Base-by-base conservation (phyloP, 2,329 filamentous ascomycete genomes). In the Ascochyta koolunga region DNA sequence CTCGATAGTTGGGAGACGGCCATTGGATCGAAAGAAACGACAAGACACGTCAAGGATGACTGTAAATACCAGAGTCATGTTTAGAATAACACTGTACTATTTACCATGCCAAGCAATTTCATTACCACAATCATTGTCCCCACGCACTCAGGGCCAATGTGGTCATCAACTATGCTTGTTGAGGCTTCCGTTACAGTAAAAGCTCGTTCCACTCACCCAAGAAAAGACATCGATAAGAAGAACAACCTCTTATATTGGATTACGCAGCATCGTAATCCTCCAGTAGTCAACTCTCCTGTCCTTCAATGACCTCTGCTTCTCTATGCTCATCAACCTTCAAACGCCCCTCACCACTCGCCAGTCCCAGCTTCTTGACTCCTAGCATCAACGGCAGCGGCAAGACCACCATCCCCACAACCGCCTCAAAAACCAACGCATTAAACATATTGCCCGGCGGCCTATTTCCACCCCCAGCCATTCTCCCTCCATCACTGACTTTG, bases 361-460 rank as follows among this genome's bases (percentile, higher is more conserved):
- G 64, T 1, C 91, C 90, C 71, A 93, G 89, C 38, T 57, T 66
- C 63, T 72, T 68, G 37, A 88, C 64, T 0, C 91, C 91, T 27
- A 96, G 70, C 13, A 80, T 82, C 55, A 96, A 62, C 1, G 90
- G 88, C 41, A 89, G 73, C 8, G 90, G 89, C 37, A 89, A 80
- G 9, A 84, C 83, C 7, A 80, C 82, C 48, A 88, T 71, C 0
- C 86, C 85, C 9, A 96, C 54, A 2, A 91, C 86, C 1, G 90
- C 90, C 62, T 92, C 84, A 69, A 97, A 96, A 19, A 96, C 81
- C 56, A 97, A 78, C 1, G 89, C 86, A 19, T 82, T 80, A 64
- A 82, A 84, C 89, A 97, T 93, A 68, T 92, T 89, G 16, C 76
- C 73, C 0, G 88, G 88, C 13, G 89, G 90, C 31, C 60, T 63